These are phyloP conservation scores for Tympanopsis confertula DNA, from an alignment of 2,329 filamentous ascomycete species.

Conservation along the genomic window DNA sequence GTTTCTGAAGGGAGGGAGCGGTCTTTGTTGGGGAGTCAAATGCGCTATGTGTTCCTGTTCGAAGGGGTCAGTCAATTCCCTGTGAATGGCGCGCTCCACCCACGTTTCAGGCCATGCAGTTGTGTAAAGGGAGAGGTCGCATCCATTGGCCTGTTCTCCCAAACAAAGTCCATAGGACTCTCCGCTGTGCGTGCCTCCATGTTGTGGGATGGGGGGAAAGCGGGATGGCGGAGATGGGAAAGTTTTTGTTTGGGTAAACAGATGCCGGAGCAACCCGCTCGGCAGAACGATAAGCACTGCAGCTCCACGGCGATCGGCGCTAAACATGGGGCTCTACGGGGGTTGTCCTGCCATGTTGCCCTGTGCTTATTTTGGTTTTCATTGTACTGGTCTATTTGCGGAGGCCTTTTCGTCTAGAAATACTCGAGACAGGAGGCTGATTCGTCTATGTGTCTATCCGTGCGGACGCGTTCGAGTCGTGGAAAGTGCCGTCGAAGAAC, in stretches of 20 bases:
- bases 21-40: conserved; percentile 26
- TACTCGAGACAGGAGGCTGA: background rate
- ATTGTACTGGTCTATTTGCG: no score
- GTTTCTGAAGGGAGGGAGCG: conserved; percentile 29
- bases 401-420: no score
- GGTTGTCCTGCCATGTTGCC: no score
- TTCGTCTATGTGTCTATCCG: no score
- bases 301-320: no score
- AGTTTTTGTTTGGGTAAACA: background rate
- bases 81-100: no score
- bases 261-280: background rate
- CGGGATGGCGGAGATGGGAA: conserved; percentile 5
- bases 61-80: background rate
- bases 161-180: conserved; percentile 37
- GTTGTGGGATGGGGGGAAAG: conserved; percentile 6
- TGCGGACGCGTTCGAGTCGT: no score
- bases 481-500: no score
- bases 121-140: conserved; percentile 31
- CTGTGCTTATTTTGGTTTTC: no score
- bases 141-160: conserved; percentile 29
- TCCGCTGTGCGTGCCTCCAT: conserved; percentile 26
- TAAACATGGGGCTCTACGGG: no score
- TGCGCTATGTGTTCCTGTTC: background rate
- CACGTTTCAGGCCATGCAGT: no score
- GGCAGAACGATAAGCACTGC: no score